Conservation (phyloP, 192 early-diverging fungal species). For the Geranomyces michiganensis region DNA sequence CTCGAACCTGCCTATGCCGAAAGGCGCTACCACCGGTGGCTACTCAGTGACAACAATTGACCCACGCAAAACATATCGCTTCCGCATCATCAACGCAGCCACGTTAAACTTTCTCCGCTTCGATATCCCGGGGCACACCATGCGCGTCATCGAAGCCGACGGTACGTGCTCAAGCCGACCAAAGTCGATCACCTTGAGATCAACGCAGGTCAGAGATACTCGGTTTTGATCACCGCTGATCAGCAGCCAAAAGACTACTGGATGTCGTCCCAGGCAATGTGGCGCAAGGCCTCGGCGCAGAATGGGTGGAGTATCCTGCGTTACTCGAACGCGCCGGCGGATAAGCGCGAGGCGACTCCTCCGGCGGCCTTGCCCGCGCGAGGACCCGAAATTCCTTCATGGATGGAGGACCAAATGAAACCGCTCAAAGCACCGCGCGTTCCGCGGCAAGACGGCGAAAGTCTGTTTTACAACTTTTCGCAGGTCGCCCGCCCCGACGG, state of each 20-base stretch:
- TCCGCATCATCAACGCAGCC: conserved; percentile 82
- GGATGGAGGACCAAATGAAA: neutral
- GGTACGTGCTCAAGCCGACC: conserved; percentile 52
- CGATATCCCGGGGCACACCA: conserved; percentile 75
- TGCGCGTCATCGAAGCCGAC: conserved; percentile 81
- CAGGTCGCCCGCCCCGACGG: neutral
- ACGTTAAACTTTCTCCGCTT: conserved; percentile 58
- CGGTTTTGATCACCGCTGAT: conserved; percentile 76
- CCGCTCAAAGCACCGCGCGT: neutral
- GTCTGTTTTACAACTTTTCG: neutral
- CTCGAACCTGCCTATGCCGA: neutral
- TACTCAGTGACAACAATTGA: conserved; percentile 50
- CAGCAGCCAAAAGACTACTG: conserved; percentile 44
- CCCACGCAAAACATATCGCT: conserved; percentile 78
- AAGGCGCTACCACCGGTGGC: neutral
- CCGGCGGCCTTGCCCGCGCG: neutral
- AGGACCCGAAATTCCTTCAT: neutral
- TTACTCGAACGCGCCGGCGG: neutral
- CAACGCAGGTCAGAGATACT: conserved; percentile 77
- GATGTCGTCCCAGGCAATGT: conserved; percentile 63
- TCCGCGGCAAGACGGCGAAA: neutral
- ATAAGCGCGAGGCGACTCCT: neutral
- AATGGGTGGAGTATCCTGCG: neutral
- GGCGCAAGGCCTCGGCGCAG: neutral
- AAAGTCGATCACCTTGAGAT: conserved; percentile 55